These are phyloP conservation scores for Rhodamnia rubescens DNA, from an alignment of 345 rosid genomes.

Conservation along the genomic window DNA sequence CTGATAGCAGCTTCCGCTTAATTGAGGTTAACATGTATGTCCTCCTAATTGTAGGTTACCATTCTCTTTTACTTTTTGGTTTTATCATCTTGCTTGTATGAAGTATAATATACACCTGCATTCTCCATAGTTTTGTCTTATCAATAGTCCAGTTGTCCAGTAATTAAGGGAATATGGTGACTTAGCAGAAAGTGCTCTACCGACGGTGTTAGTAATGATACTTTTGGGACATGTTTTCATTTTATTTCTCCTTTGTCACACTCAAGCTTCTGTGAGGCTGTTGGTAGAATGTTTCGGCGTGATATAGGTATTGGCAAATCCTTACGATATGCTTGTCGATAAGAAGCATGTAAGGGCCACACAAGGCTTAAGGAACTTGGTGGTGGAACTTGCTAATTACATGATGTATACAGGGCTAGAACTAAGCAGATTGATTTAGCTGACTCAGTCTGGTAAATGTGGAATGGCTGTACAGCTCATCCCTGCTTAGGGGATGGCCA, in stretches of 20 bases:
- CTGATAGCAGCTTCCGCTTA: conserved; percentile 93
- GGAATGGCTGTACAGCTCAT: neutral
- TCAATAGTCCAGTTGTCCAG: neutral
- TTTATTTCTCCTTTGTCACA: neutral
- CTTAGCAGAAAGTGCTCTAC: neutral
- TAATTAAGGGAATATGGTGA: neutral
- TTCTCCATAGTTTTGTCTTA: neutral
- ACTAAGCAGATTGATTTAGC: neutral
- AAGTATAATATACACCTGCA: neutral
- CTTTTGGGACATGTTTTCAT: neutral
- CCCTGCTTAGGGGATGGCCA: neutral
- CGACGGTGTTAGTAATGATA: neutral
- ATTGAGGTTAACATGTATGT: conserved; percentile 77
- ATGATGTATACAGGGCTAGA: neutral
- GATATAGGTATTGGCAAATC: neutral
- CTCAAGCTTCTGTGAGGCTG: neutral
- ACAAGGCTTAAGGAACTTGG: neutral
- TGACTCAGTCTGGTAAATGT: neutral
- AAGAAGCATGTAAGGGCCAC: neutral
- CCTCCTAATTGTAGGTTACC: neutral
- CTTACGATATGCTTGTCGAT: neutral
- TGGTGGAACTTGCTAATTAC: neutral
- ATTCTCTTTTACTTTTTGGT: neutral
- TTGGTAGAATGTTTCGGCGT: neutral
- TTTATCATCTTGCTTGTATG: neutral